Base-by-base conservation (phyloP, 2,329 filamentous ascomycete species). In the Zymoseptoria ardabiliae region DNA sequence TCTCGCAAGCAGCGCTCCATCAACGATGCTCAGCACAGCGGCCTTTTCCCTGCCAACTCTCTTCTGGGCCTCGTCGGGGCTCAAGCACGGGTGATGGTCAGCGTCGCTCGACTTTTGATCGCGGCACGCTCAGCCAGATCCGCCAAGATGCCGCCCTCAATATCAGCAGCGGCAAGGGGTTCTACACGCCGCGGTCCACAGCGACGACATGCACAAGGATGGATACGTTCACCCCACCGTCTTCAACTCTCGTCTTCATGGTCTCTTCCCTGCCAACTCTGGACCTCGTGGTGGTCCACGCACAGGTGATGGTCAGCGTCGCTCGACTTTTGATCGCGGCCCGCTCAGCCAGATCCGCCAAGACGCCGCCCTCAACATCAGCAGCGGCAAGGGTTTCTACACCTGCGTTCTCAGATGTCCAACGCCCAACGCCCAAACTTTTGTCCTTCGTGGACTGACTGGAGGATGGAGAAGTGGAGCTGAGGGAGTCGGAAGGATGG, bases 291-390 rank as follows among this genome's bases (percentile, higher is more conserved):
- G 87, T 53, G 85, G 86, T 17, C 87, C 90, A 70, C 84, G 89
- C 58, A 84, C 86, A 66, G 17, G 52, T 8, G 53, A 53, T 51
- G 61, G 60, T 35, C 54, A 61, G 4, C 58, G 61, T 49, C 86
- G 85, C 55, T 92, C 89, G 21, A 87, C 90, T 68, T 96, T 85
- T 67, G 91, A 96, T 68, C 87, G 90, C 62, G 91, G 91, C 25
- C 94, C 89, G 25, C 83, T 74, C 49, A 59, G 63, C 9, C 69
- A 71, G 63, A 61, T 69, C 21, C 59, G 63, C 4, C 71, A 74
- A 28, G 73, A 75, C 22, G 63, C 61, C 6, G 25, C 22, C 6
- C 35, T 45, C 2, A n/a, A n/a, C 35, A 45, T 45, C 17, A 17
- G 35, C 35, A 45, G 35, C 6, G 35, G 35, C 35, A 45, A 45